Evolutionary conservation across 345 rosid genomes (phyloP), one percentile per base, ranked within the genome.

Genomic region (Eucalyptus virginea): DNA sequence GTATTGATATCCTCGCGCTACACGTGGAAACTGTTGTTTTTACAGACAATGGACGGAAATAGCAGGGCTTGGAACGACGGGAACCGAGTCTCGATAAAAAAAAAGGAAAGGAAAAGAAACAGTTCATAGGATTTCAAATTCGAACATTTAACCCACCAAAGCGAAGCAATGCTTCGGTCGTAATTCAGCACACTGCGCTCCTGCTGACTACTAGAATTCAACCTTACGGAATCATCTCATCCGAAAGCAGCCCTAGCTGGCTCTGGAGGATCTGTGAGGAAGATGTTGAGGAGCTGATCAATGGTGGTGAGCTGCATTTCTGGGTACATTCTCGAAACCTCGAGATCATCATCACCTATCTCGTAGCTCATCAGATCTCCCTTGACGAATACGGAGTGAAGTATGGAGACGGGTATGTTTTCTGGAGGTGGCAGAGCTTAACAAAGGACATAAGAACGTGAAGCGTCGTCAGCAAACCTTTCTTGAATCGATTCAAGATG

Each of bases 291-390:
- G 80, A 93, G 90, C 18, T 88, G 88, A 65, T 91, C 90, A 0
- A 90, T 42, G 14, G 91, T 34, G 18, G 88, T 89, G 62, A 65
- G 69, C 42, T 88, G 42, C 30, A 24, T 32, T 34, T 92, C 93
- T 6, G 93, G 91, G 85, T 91, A 93, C 14, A 93, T 45, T 23
- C 11, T 45, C 3, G 93, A 91, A 86, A 88, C 94, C 56, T 93
- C 92, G 17, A 90, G 28, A 13, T 93, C 91, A 3, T 93, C 80
- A 7, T 91, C 47, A 0, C 24, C 81, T 47, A 90, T 47, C 54
- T 90, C 93, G 81, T 77, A 90, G 77, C 58, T 90, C 69, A 87
- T 67, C 48, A 7, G 2, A 9, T 90, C 92, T 30, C 93, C 92
- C 54, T 89, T 88, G 40, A 87, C 90, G 62, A 90, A 87, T 45